Conservation (phyloP, 495 filamentous ascomycete species). For the Aspergillus saccharolyticus region DNA sequence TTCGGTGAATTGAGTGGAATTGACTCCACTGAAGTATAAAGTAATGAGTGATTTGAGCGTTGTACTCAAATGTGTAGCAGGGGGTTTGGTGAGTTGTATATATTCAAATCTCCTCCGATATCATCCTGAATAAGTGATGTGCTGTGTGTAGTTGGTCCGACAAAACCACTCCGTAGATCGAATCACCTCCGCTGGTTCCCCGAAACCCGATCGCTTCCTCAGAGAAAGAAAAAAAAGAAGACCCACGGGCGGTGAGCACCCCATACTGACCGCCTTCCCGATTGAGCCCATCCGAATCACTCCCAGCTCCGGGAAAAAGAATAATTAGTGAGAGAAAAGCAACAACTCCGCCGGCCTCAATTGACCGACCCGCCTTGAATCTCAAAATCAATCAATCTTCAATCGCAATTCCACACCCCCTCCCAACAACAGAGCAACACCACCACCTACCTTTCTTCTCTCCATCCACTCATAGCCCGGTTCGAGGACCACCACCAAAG, state of each 20-base stretch:
- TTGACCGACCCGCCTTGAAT: background rate
- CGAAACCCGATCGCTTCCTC: background rate
- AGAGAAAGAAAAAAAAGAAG: background rate
- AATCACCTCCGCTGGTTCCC: background rate
- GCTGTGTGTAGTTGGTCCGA: too few relatives aligned
- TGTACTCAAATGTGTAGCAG: background rate
- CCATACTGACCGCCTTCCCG: background rate
- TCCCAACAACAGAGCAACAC: background rate
- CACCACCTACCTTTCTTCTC: background rate
- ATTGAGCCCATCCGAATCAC: background rate
- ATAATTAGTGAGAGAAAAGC: too few relatives aligned
- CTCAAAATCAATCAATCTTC: constrained; percentile 22
- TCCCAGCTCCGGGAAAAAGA: background rate
- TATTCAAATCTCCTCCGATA: background rate
- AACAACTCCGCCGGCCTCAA: too few relatives aligned
- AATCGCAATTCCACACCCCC: background rate
- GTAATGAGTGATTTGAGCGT: background rate
- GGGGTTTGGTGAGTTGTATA: background rate
- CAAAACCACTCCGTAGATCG: too few relatives aligned
- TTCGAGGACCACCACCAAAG: background rate
- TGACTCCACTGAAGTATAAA: too few relatives aligned
- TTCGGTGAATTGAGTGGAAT: background rate
- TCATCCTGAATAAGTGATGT: background rate
- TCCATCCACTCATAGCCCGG: background rate
- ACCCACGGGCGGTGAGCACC: too few relatives aligned